Evolutionary conservation across 768 basidiomycete species (phyloP), one percentile per base, ranked within the genome.

Genomic region (Gloeostereum incarnatum): DNA sequence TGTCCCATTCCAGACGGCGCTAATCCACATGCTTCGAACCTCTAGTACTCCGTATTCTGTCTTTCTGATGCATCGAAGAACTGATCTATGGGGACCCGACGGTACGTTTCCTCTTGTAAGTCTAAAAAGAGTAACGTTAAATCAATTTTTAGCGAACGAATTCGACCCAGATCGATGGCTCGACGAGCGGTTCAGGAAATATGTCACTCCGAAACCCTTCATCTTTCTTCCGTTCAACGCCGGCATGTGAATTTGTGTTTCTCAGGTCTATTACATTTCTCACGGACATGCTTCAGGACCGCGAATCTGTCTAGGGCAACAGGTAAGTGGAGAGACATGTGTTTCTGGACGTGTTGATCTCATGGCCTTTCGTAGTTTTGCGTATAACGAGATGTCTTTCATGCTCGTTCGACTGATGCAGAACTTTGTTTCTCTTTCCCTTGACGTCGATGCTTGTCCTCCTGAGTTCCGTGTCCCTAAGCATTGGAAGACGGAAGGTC

Each of bases 131-230:
- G 17, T 13, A 9, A 4, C 14, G 18, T 16, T 3, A 5, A 36
- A 24, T 31, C 21, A n/a, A 33, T 26, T 20, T n/a, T 24, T 43
- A 80, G 80, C 80, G 3, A 62, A 73, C 33, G 67, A 74, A 49
- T 83, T 82, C 39, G 81, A 85, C 49, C 81, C 81, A 0, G 78
- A 81, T 44, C 71, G 81, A 3, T 84, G 79, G 63, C 59, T 83
- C 31, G 81, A 82, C 49, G 63, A 74, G 8, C 63, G 81, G 7
- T 54, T 81, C 22, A 65, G 74, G 45, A 75, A 71, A 47, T 78
- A 81, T 40, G 63, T 83, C 18, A 59, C 70, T 21, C 66, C 70
- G 27, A 79, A 81, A 45, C 69, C 78, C 0, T 81, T 77, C 59
- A 79, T 81, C 42, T 86, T 84, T 59, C 62, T 82, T 3, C 77